phyloP scores from a whole-genome alignment of 805 yeast genomes.

The Ogataea ramenticola region DNA sequence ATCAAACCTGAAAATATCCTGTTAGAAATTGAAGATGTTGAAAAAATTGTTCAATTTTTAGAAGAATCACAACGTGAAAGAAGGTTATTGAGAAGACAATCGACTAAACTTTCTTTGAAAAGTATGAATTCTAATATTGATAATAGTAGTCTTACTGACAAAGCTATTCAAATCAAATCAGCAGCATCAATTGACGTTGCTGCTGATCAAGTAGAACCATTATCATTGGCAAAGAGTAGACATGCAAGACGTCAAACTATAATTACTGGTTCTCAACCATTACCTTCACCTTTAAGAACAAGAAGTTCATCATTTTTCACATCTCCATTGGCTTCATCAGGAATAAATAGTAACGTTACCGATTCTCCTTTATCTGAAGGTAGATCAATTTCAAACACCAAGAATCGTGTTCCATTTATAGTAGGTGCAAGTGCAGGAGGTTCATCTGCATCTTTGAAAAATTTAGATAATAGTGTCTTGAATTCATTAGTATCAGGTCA shows the following conservation, averaged over 20 bases:
- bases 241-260: slow-evolving; percentile 60
- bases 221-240: slow-evolving; percentile 23
- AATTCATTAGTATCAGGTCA: slow-evolving; percentile 16
- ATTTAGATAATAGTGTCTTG: slow-evolving; percentile 21
- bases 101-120: slow-evolving; percentile 8
- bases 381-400: slow-evolving; percentile 2
- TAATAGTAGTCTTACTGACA: too few relatives aligned
- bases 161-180: background rate
- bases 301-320: slow-evolving; percentile 22
- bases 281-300: slow-evolving; percentile 80
- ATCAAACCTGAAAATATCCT: slow-evolving; percentile 68
- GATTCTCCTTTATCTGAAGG: background rate
- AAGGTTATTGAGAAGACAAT: slow-evolving; percentile 21
- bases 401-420: background rate
- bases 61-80: slow-evolving; percentile 33
- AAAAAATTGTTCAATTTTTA: slow-evolving; percentile 37
- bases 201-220: background rate
- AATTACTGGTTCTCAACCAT: slow-evolving; percentile 87
- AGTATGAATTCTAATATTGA: background rate
- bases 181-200: too few relatives aligned
- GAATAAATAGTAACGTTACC: slow-evolving; percentile 8
- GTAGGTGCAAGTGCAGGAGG: background rate
- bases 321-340: slow-evolving; percentile 16
- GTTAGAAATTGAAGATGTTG: slow-evolving; percentile 47
- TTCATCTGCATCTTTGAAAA: background rate